Percentiles rank a stretch among this genome's conserved stretches.
Conservation (phyloP, 306 rosid genomes). For the Quercus mongolica region DNA sequence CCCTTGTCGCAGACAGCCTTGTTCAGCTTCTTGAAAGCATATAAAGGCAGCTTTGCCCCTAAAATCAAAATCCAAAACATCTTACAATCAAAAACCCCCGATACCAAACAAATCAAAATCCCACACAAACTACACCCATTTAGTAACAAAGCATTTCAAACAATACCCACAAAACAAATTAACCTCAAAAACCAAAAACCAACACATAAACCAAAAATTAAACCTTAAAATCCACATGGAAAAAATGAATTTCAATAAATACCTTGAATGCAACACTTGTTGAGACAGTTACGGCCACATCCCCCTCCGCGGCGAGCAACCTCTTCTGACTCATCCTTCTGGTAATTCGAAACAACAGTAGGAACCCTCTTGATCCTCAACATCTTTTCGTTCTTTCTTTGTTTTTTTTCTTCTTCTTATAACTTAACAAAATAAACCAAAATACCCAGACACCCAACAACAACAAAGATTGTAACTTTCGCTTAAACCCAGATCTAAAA, state of each 20-base stretch:
- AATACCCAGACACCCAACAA: neutral
- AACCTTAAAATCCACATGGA: neutral
- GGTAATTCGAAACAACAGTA: slow-evolving; percentile 82
- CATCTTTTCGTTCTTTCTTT: slow-evolving; percentile 24
- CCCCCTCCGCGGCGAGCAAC: slow-evolving; percentile 53
- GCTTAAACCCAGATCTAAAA: slow-evolving; percentile 14
- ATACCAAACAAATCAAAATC: neutral
- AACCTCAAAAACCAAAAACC: neutral
- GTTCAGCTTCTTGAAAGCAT: slow-evolving; percentile 60
- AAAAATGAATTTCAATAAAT: slow-evolving; percentile 1
- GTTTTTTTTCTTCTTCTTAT: neutral
- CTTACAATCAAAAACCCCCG: neutral
- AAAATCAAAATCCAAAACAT: slow-evolving; percentile 9
- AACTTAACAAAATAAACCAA: slow-evolving; percentile 20
- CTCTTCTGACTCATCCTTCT: slow-evolving; percentile 67
- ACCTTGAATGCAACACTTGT: slow-evolving; percentile 83
- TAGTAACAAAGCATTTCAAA: neutral
- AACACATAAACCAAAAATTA: neutral
- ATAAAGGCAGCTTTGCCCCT: slow-evolving; percentile 90
- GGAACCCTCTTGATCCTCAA: slow-evolving; percentile 92
- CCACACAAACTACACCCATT: neutral
- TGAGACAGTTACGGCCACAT: slow-evolving; percentile 82
- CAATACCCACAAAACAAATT: neutral
- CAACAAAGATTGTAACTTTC: neutral
- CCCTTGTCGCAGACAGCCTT: slow-evolving; percentile 31